Conservation (phyloP, 139 green algal genomes). For the Tetratostichococcus sp. region DNA sequence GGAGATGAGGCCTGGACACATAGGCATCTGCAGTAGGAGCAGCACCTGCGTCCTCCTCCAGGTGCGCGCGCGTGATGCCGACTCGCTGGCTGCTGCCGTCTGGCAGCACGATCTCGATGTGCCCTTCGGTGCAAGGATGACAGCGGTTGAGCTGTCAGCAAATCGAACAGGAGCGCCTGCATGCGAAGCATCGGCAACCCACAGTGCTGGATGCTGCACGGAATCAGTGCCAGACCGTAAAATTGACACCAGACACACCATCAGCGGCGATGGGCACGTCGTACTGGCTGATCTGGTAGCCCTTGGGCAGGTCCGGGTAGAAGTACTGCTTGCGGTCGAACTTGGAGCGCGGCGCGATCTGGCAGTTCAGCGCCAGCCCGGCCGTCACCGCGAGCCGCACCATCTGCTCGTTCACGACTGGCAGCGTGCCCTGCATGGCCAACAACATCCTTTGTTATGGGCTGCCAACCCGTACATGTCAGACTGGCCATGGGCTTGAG, state of each 20-base stretch:
- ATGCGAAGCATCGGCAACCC: no score
- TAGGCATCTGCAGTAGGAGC: not conserved
- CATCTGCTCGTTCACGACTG: slow-evolving; percentile 71
- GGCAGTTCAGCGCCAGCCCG: slow-evolving; percentile 79
- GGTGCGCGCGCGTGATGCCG: slow-evolving; percentile 70
- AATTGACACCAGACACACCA: no score
- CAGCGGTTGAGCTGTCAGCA: no score
- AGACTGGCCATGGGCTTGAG: no score
- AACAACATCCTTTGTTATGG: no score
- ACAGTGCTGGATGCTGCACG: no score
- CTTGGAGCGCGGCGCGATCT: slow-evolving; percentile 74
- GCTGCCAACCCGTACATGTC: no score
- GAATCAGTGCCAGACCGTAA: no score
- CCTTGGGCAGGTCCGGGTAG: slow-evolving; percentile 96
- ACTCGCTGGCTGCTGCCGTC: slow-evolving; percentile 37
- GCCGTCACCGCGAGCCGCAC: slow-evolving; percentile 68
- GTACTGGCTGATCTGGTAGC: slow-evolving; percentile 96
- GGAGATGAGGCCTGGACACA: no score
- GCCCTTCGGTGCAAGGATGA: slow-evolving; percentile 3
- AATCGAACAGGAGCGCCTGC: no score
- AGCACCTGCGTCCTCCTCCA: slow-evolving; percentile 89
- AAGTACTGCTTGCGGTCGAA: slow-evolving; percentile 99
- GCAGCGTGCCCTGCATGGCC: slow-evolving; percentile 72
- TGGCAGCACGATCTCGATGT: slow-evolving; percentile 37
- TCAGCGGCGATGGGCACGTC: slow-evolving; percentile 77